phyloP scores from a whole-genome alignment of 176 grass and related monocot species.

The Avena sativa region DNA sequence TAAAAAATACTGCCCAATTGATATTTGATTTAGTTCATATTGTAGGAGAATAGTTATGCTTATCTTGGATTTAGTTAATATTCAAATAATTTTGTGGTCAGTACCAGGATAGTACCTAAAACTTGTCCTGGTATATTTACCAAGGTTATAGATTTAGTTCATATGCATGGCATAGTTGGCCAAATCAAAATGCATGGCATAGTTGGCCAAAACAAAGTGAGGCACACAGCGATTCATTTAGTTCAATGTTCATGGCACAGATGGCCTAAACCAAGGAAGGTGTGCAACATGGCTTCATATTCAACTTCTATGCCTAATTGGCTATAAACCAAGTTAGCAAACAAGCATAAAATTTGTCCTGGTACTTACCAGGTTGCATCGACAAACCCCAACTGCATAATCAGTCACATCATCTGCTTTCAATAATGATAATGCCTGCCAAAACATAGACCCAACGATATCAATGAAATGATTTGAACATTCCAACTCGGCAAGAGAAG shows the following conservation, averaged over 20 bases:
- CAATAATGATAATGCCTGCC: conserved; percentile 75
- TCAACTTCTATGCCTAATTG: not conserved
- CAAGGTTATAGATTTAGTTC: not conserved
- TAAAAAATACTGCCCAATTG: too few species aligned
- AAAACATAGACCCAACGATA: conserved; percentile 36
- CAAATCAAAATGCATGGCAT: not conserved
- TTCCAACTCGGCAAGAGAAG: not conserved
- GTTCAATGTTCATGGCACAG: not conserved
- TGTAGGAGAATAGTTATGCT: too few species aligned
- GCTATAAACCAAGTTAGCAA: not conserved
- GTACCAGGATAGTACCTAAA: too few species aligned
- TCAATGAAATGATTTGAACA: not conserved
- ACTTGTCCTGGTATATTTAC: too few species aligned
- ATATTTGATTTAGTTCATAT: too few species aligned
- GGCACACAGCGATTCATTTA: not conserved
- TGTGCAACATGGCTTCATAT: conserved; percentile 7
- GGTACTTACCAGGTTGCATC: conserved; percentile 69
- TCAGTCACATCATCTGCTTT: conserved; percentile 54
- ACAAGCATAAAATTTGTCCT: not conserved
- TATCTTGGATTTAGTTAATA: too few species aligned
- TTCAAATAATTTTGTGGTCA: too few species aligned
- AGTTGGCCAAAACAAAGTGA: not conserved
- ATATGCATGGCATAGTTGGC: too few species aligned
- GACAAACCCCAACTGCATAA: conserved; percentile 79
- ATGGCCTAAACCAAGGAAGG: not conserved